Evolutionary conservation across 805 yeast species (phyloP).

Genomic region (Starmera pachycereana): DNA sequence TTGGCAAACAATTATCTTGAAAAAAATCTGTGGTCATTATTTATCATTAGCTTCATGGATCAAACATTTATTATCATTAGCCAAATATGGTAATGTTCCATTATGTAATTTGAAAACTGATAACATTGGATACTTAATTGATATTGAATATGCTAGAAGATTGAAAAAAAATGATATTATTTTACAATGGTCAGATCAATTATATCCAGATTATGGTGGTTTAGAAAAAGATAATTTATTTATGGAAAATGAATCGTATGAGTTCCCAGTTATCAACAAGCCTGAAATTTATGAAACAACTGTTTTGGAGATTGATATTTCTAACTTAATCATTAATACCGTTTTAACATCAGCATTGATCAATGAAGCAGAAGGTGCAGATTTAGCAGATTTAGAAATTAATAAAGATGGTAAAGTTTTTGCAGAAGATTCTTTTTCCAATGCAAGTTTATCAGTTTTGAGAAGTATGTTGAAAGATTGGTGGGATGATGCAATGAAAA

Average conservation of each 20-base stretch:
- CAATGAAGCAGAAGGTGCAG: conserved; percentile 84
- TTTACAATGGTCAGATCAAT: conserved; percentile 87
- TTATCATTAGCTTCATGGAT: conserved; percentile 69
- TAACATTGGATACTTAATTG: conserved; percentile 70
- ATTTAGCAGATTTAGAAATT: conserved; percentile 41
- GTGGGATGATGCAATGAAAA: conserved; percentile 85
- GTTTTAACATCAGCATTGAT: conserved; percentile 74
- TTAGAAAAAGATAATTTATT: conserved; percentile 46
- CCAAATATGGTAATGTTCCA: conserved; percentile 75
- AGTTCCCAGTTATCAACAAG: conserved; percentile 61
- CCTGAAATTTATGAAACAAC: conserved; percentile 77
- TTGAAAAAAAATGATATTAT: conserved; percentile 56
- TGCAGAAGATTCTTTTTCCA: conserved; percentile 76
- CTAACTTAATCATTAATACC: conserved; percentile 78
- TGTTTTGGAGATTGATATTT: conserved; percentile 65
- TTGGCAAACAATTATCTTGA: conserved; percentile 66
- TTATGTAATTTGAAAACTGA: conserved; percentile 77
- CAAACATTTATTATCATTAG: conserved; percentile 47
- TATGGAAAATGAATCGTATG: conserved; percentile 46
- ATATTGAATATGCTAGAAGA: conserved; percentile 76
- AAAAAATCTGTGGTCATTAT: conserved; percentile 58
- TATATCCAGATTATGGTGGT: conserved; percentile 82
- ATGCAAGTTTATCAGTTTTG: conserved; percentile 60
- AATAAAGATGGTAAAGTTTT: conserved; percentile 28
- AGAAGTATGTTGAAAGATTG: conserved; percentile 71